Evolutionary conservation across 2,329 filamentous ascomycete genomes (phyloP).

Genomic region (Didymella arachidicola): DNA sequence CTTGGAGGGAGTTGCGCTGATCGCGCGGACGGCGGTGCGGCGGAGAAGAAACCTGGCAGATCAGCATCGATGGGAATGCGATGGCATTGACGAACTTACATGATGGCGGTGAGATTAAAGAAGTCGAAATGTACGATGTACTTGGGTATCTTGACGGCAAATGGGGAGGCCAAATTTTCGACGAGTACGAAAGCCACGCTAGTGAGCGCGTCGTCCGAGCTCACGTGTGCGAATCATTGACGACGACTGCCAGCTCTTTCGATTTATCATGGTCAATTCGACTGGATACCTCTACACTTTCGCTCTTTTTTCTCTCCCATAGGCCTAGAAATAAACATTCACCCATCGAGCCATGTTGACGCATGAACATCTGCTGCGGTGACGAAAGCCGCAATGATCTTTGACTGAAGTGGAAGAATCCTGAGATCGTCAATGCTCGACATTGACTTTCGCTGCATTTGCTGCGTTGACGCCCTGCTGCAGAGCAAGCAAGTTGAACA

Average conservation of each 20-base stretch:
- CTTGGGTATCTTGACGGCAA: conserved; percentile 15
- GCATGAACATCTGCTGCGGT: not conserved
- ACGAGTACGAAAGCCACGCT: not conserved
- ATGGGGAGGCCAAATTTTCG: conserved; percentile 19
- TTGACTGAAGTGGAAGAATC: not conserved
- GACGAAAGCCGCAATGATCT: not conserved
- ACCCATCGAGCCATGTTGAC: not conserved
- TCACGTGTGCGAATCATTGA: conserved; percentile 8
- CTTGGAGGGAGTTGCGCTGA: conserved; percentile 57
- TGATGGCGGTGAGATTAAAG: conserved; percentile 15
- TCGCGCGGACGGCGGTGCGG: conserved; percentile 63
- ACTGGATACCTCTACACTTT: too few relatives aligned
- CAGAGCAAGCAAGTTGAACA: not conserved
- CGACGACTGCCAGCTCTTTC: not conserved
- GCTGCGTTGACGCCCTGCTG: not conserved
- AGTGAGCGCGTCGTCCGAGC: not conserved
- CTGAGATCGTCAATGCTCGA: not conserved
- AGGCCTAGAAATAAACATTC: not conserved
- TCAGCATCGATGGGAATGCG: conserved; percentile 12
- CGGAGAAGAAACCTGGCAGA: conserved; percentile 64
- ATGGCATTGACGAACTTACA: conserved; percentile 22
- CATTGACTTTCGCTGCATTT: not conserved
- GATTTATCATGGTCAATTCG: not conserved
- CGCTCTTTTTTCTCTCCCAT: too few relatives aligned
- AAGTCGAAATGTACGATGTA: conserved; percentile 1